These are phyloP conservation scores for Adansonia digitata DNA, from an alignment of 345 rosid species.

Conservation along the genomic window DNA sequence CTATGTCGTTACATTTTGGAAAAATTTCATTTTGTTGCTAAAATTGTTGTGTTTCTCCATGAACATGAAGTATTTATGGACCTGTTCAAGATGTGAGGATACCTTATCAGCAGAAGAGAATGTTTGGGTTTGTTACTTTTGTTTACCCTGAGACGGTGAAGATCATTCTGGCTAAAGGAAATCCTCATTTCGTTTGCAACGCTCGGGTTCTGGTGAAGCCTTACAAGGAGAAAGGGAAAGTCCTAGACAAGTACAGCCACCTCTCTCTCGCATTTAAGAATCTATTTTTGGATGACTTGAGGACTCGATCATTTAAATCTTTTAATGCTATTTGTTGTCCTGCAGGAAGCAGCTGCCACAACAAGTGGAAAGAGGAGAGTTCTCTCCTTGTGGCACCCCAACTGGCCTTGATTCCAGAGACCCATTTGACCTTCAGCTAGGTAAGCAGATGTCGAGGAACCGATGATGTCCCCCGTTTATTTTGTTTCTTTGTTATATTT, in stretches of 20 bases:
- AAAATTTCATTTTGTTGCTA: neutral
- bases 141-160: slow-evolving; percentile 88
- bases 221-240: slow-evolving; percentile 95
- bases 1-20: no score
- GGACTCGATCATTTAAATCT: neutral
- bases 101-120: slow-evolving; percentile 92
- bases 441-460: slow-evolving; percentile 24
- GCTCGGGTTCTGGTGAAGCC: slow-evolving; percentile 91
- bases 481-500: neutral
- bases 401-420: slow-evolving; percentile 79
- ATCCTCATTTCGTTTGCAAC: slow-evolving; percentile 91
- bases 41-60: neutral
- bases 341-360: slow-evolving; percentile 47
- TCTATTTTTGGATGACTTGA: neutral
- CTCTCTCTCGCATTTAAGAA: slow-evolving; percentile 7
- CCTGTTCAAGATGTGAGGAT: slow-evolving; percentile 98
- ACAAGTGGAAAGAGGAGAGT: slow-evolving; percentile 51
- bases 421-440: slow-evolving; percentile 47
- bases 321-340: neutral
- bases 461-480: neutral
- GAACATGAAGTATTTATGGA: slow-evolving; percentile 58
- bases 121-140: slow-evolving; percentile 93
- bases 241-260: slow-evolving; percentile 81
- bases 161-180: slow-evolving; percentile 82
- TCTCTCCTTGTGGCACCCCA: slow-evolving; percentile 64